Evolutionary conservation across 768 basidiomycete genomes (phyloP), one percentile per base, ranked within the genome.

Genomic region (Podaxis sp.): DNA sequence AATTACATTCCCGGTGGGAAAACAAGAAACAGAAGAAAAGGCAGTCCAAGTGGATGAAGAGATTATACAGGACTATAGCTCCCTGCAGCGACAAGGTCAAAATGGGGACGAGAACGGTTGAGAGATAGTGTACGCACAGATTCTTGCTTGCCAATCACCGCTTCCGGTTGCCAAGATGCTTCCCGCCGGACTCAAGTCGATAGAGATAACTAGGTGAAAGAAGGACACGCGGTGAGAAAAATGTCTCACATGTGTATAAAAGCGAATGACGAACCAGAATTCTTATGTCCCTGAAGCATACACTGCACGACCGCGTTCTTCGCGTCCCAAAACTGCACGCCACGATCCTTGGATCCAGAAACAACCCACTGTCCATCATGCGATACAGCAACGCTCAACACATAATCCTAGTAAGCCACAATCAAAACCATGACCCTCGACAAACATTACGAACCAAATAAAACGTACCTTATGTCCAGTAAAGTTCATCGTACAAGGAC

Each of bases 281-380:
- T 74, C 57, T 70, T 71, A 48, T 74, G 73, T 5, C 73, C 73
- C 70, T 93, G 90, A 20, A 93, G 79, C 84, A 91, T 88, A 70
- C 90, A 86, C 72, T 92, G 90, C 64, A 88, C 86, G 57, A 84
- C 80, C 7, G 66, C 68, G 17, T 81, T 81, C 70, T 80, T 79
- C 48, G 86, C 80, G 70, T 90, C 87, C 83, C 87, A 87, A 69
- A 90, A 90, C 70, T 91, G 88, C 59, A 93, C 90, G 3, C 88
- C 87, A 33, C 92, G 86, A 73, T 94, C 91, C 72, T 93, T 93
- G 22, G 70, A 72, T 22, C 92, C 91, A n/a, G 88, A 90, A 26
- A 91, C 91, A 69, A 93, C 87, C 87, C 90, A 74, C 60, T 88
- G 84, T 4, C 90, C 90, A 71, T 94, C 92, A 56, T 89, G 87